Conservation (phyloP, 1,139 yeast species). For the Saccharomyces pastorianus region DNA sequence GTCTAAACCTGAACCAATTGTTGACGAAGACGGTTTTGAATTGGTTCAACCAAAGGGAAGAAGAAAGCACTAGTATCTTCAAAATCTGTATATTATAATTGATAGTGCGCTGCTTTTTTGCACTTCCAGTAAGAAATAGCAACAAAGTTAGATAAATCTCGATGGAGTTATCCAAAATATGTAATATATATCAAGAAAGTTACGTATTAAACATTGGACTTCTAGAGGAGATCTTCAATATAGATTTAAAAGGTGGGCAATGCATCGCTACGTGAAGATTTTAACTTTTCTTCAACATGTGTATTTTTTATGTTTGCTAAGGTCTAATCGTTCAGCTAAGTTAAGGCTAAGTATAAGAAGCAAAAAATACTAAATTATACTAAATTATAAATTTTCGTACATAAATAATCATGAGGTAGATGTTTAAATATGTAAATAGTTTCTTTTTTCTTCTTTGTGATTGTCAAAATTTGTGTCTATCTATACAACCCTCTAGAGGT, state of each 20-base stretch:
- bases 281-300: too few relatives aligned
- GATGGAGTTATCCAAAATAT: neutral
- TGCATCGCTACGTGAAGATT: neutral
- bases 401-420: neutral
- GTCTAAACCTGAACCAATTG: conserved; percentile 41
- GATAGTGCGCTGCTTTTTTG: neutral
- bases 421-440: neutral
- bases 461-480: neutral
- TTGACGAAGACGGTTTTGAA: conserved; percentile 93
- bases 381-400: neutral
- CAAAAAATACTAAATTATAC: neutral
- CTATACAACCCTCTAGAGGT: conserved; percentile 1
- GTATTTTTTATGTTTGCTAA: too few relatives aligned
- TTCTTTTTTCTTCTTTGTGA: neutral
- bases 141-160: neutral
- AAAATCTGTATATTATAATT: neutral
- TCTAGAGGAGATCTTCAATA: neutral
- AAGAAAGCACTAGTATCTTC: conserved; percentile 25
- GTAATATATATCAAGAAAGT: neutral
- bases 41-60: conserved; percentile 65
- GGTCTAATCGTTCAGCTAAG: too few relatives aligned
- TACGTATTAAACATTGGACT: neutral
- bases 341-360: neutral
- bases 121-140: neutral
- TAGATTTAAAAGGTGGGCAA: neutral